Percentiles rank a stretch among this genome's conserved stretches.
Conservation (phyloP, 768 basidiomycete genomes). For the Termitomyces sp. region DNA sequence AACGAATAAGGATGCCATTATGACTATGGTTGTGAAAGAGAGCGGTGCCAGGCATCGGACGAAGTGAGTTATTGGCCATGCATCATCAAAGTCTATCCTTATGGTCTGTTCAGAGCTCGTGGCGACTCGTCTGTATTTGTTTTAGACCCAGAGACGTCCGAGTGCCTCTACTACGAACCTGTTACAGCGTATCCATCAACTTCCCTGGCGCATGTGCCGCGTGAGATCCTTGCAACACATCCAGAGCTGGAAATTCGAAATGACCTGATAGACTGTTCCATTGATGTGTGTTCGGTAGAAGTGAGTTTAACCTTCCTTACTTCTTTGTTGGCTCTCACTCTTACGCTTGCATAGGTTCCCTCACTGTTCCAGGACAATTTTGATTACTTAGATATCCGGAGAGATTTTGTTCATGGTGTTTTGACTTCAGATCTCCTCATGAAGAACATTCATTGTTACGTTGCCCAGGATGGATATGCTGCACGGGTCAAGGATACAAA, state of each 20-base stretch:
- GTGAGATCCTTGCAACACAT: conserved; percentile 68
- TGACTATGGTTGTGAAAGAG: conserved; percentile 94
- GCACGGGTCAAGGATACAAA: conserved; percentile 91
- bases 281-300: conserved; percentile 94
- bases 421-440: conserved; percentile 92
- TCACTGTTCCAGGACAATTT: conserved; percentile 99
- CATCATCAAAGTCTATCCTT: not conserved
- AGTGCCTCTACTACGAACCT: conserved; percentile 85
- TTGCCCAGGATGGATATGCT: conserved; percentile 87
- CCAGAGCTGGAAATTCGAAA: conserved; percentile 84
- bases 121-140: conserved; percentile 80
- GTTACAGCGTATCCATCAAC: conserved; percentile 67
- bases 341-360: conserved; percentile 59
- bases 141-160: conserved; percentile 68
- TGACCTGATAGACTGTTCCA: conserved; percentile 84
- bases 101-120: conserved; percentile 43
- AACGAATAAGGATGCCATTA: conserved; percentile 88
- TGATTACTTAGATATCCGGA: conserved; percentile 88
- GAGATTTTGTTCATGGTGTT: conserved; percentile 92
- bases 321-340: not conserved
- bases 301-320: conserved; percentile 39
- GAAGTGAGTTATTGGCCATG: conserved; percentile 42
- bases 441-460: conserved; percentile 91
- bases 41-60: conserved; percentile 70
- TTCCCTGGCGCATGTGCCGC: conserved; percentile 62